These are phyloP conservation scores for Nicotiana tabacum DNA, from an alignment of 257 asterid genomes.

Conservation along the genomic window DNA sequence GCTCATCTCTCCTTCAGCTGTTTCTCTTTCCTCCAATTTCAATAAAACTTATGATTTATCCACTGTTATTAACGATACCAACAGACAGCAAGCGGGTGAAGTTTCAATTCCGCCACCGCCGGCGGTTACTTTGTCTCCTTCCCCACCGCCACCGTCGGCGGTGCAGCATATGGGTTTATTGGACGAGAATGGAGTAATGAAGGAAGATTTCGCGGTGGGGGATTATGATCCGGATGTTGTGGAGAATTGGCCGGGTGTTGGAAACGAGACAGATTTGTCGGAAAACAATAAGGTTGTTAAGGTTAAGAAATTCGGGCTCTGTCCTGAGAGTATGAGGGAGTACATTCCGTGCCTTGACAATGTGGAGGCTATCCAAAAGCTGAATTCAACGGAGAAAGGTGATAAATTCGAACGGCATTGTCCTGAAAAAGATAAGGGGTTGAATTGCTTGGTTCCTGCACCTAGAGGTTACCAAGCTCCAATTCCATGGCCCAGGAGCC, in stretches of 20 bases:
- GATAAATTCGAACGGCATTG: constrained; percentile 91
- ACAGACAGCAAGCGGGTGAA: neutral
- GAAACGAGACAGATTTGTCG: constrained; percentile 34
- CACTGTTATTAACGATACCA: constrained; percentile 35
- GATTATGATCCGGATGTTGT: constrained; percentile 58
- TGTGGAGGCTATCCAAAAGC: constrained; percentile 51
- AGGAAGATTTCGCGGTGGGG: constrained; percentile 74
- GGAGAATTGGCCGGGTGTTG: constrained; percentile 42
- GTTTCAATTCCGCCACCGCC: constrained; percentile 9
- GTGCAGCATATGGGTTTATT: constrained; percentile 78
- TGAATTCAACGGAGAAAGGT: constrained; percentile 67
- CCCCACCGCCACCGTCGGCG: constrained; percentile 27
- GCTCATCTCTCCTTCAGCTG: constrained; percentile 8
- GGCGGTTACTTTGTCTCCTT: neutral
- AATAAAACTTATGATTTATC: constrained; percentile 43
- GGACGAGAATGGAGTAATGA: constrained; percentile 84
- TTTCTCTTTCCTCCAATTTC: constrained; percentile 53
- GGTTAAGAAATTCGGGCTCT: constrained; percentile 54
- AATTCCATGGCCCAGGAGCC: constrained; percentile 90
- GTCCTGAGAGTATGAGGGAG: constrained; percentile 72
- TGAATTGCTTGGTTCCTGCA: constrained; percentile 78
- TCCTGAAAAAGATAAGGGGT: constrained; percentile 56
- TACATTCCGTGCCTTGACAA: constrained; percentile 92
- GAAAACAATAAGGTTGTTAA: constrained; percentile 28
- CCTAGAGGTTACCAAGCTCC: constrained; percentile 77